Evolutionary conservation across 192 early-diverging fungal species (phyloP).

Genomic region (Fimicolochytrium jonesii): DNA sequence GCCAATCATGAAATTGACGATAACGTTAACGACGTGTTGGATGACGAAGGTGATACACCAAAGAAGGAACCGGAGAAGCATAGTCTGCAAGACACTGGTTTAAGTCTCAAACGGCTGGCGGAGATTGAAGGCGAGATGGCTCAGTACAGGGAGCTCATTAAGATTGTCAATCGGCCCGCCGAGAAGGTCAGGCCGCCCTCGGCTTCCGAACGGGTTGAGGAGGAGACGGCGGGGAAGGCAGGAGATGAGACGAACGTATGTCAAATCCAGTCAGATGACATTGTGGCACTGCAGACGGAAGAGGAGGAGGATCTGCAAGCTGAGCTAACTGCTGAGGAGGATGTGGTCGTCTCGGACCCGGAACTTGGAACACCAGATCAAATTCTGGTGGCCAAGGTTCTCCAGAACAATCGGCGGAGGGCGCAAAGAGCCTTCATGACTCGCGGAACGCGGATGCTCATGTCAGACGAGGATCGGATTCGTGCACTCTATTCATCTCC

Average conservation of each 20-base stretch:
- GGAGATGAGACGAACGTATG: no score
- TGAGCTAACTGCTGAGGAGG: background rate
- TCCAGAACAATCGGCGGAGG: conserved; percentile 2
- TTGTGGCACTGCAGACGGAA: background rate
- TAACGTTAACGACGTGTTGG: background rate
- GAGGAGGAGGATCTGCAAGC: background rate
- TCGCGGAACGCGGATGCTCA: background rate
- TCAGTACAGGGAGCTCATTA: background rate
- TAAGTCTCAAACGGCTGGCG: background rate
- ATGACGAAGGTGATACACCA: background rate
- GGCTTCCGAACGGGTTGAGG: background rate
- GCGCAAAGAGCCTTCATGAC: background rate
- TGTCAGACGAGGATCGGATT: background rate
- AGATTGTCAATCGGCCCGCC: background rate
- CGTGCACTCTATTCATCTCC: background rate
- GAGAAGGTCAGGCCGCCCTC: background rate
- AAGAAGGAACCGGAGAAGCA: background rate
- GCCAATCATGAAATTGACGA: background rate
- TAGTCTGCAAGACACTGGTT: background rate
- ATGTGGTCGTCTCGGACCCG: background rate
- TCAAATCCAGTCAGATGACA: no score
- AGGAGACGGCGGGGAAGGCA: background rate
- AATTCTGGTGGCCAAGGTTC: background rate
- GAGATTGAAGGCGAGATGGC: conserved; percentile 8
- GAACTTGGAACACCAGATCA: background rate